phyloP scores from a whole-genome alignment of 2,329 filamentous ascomycete species.

The Arthrobotrys sinensis region DNA sequence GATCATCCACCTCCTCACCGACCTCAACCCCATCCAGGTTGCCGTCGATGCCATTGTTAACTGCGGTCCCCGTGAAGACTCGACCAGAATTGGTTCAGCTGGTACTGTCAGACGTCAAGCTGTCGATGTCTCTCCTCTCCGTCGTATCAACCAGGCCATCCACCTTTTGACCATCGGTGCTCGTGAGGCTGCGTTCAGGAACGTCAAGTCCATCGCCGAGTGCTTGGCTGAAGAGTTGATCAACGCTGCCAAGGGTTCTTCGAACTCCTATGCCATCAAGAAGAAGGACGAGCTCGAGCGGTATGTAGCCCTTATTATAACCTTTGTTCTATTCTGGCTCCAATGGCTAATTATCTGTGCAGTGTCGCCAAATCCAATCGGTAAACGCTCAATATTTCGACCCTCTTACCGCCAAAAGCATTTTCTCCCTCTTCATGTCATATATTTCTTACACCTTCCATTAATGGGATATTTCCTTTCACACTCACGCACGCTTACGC shows the following conservation, averaged over 20 bases:
- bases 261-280: constrained; percentile 98
- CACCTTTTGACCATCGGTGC: constrained; percentile 98
- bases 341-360: constrained; percentile 27
- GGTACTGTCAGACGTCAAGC: constrained; percentile 99
- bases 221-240: constrained; percentile 99
- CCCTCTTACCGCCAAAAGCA: constrained; percentile 45
- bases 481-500: constrained; percentile 23
- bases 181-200: constrained; percentile 98
- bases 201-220: constrained; percentile 99
- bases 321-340: background rate
- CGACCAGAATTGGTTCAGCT: constrained; percentile 98
- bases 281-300: constrained; percentile 99
- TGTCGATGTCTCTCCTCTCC: constrained; percentile 99
- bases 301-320: constrained; percentile 50
- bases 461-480: constrained; percentile 57
- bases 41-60: constrained; percentile 99
- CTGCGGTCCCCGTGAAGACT: constrained; percentile 99
- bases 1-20: constrained; percentile 99
- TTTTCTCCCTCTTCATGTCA: constrained; percentile 54
- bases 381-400: constrained; percentile 75
- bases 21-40: constrained; percentile 99
- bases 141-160: constrained; percentile 99
- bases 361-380: constrained; percentile 99
- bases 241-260: constrained; percentile 99
- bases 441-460: constrained; percentile 59